A percentile compares a stretch with the other conserved stretches of the same genome.
phyloP scores from a whole-genome alignment of 2,329 filamentous ascomycete species.

The Fusarium anguioides region DNA sequence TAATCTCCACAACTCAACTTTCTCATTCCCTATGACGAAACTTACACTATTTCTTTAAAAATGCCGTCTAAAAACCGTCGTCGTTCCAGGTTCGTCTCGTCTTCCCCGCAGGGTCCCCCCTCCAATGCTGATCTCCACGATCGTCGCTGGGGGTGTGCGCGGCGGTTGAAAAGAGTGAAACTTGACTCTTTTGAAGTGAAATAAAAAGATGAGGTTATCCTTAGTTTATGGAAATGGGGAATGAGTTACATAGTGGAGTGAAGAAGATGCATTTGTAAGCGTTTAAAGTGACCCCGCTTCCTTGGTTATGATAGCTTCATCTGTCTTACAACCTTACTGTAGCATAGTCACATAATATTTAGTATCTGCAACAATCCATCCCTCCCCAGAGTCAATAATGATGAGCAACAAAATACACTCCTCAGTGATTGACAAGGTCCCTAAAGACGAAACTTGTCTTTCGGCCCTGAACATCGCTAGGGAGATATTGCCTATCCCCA shows the following conservation, averaged over 20 bases:
- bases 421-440: conserved; percentile 14
- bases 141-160: conserved; percentile 17
- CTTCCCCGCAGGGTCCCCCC: conserved; percentile 30
- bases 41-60: background rate
- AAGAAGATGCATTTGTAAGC: conserved; percentile 15
- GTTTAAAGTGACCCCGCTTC: background rate
- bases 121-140: conserved; percentile 13
- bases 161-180: background rate
- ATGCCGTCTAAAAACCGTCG: background rate
- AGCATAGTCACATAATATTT: background rate
- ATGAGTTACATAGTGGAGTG: conserved; percentile 9
- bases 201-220: conserved; percentile 32
- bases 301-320: background rate
- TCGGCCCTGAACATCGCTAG: conserved; percentile 32
- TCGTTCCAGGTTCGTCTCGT: conserved; percentile 17
- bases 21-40: conserved; percentile 5
- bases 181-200: background rate
- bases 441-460: conserved; percentile 24
- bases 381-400: background rate
- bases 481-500: conserved; percentile 38
- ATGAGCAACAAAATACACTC: conserved; percentile 1
- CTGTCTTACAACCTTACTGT: background rate
- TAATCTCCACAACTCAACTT: conserved; percentile 15
- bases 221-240: background rate
- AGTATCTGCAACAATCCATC: background rate